These are phyloP conservation scores for Monosporascus sp. DNA, from an alignment of 2,329 filamentous ascomycete genomes.

Conservation along the genomic window DNA sequence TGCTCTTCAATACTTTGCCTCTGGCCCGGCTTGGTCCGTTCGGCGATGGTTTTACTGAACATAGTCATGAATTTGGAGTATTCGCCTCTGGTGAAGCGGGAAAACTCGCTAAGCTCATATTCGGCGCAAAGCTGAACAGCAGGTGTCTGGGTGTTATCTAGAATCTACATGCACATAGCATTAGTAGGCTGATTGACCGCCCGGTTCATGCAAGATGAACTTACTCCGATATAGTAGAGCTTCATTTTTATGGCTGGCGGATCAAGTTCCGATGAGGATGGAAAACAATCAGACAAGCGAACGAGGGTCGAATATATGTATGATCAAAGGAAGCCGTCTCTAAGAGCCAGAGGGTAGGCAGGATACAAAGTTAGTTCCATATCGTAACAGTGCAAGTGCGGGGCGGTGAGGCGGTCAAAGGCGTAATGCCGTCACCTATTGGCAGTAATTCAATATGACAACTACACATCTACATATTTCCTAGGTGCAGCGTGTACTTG, in stretches of 20 bases:
- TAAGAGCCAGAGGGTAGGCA: no score
- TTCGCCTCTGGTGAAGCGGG: conserved; percentile 59
- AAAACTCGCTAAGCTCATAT: conserved; percentile 73
- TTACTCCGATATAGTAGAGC: conserved; percentile 81
- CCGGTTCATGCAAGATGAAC: conserved; percentile 27
- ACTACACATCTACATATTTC: no score
- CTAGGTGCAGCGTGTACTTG: no score
- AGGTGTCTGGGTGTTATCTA: conserved; percentile 34
- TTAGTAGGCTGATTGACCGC: conserved; percentile 19
- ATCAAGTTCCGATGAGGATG: no score
- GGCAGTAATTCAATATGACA: no score
- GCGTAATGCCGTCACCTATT: no score
- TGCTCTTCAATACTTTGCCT: conserved; percentile 82
- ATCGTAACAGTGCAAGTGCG: no score
- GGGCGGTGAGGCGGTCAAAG: no score
- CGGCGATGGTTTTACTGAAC: conserved; percentile 82
- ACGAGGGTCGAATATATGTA: no score
- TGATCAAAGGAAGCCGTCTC: no score
- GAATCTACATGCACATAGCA: neutral
- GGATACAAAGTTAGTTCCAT: no score
- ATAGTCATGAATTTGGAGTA: conserved; percentile 66
- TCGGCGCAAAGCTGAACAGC: conserved; percentile 71
- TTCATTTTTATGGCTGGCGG: conserved; percentile 57
- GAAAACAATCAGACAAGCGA: no score
- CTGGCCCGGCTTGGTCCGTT: conserved; percentile 74